Evolutionary conservation across 116 monocot genomes (phyloP), one percentile per base, ranked within the genome.

Genomic region (Thalassia testudinum): DNA sequence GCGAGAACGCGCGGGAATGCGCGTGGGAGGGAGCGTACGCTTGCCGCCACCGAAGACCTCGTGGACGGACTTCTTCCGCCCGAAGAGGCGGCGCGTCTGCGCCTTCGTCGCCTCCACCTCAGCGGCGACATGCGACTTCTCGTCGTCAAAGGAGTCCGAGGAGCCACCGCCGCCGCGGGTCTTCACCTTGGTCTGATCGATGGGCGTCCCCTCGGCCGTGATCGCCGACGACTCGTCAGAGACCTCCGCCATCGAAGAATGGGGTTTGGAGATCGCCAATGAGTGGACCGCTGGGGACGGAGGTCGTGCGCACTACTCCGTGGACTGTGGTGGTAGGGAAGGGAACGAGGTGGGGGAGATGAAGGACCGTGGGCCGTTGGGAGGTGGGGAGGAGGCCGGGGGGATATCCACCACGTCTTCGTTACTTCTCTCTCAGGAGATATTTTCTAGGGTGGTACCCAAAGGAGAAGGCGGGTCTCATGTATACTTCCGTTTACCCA

Each of bases 31-130:
- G 4, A 1, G 19, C 45, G 3, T 77, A 90, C 90, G 58, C 58
- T 84, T 80, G 43, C 90, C 80, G 26, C 80, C 84, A 43, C 90
- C 90, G 28, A 84, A 71, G 52, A 84, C 78, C 13, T 53, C 19
- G 58, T 90, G 84, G 24, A 90, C 72, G 29, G 90, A 73, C 61
- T 61, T 42, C 74, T 83, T 63, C 43, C 88, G 42, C 18, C 79
- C 83, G 60, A 88, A 88, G 55, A 88, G 54, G 45, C 79, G 70
- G 53, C 27, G 77, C 65, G 74, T 56, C 71, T 74, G 79, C 27
- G 57, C 22, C 65, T 82, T 72, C 0, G 54, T 27, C 26, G 51
- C 34, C 21, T 47, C 19, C 44, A 38, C 38, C 24, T 47, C 12
- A 28, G 27, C 19, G 66, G 62, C 54, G 12, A 51, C 30, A 10